A percentile compares a stretch with the other conserved stretches of the same genome.
Conservation (phyloP, 179 eudicot species). For the Spinacia oleracea region DNA sequence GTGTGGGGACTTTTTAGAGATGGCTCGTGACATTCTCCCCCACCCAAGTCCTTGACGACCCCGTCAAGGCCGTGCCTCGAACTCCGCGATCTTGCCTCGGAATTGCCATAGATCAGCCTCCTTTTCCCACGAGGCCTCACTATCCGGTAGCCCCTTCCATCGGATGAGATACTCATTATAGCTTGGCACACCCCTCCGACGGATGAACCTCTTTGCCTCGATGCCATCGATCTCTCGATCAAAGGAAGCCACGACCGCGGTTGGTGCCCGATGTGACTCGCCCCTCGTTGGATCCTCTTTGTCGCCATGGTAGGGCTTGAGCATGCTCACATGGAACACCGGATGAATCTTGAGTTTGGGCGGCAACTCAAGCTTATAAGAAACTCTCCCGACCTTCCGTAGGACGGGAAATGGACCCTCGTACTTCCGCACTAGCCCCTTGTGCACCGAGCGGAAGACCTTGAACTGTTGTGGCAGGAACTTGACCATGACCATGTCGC, state of each 20-base stretch:
- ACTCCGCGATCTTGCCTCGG: neutral
- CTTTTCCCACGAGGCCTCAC: neutral
- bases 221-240: neutral
- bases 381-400: neutral
- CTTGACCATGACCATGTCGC: neutral
- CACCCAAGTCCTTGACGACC: too few relatives aligned
- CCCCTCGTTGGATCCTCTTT: neutral
- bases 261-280: slow-evolving; percentile 2
- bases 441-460: neutral
- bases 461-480: neutral
- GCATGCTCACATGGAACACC: neutral
- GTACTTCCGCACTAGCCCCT: neutral
- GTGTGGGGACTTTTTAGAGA: too few relatives aligned
- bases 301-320: neutral
- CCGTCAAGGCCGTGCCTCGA: too few relatives aligned
- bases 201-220: neutral
- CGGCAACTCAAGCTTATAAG: slow-evolving; percentile 1
- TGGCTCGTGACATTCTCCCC: too few relatives aligned
- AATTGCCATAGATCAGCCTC: neutral
- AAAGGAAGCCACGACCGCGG: neutral
- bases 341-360: slow-evolving; percentile 3
- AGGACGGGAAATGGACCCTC: neutral
- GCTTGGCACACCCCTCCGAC: neutral
- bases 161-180: too few relatives aligned
- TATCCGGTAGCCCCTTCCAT: neutral